Percentiles rank a stretch among this genome's conserved stretches.
Conservation (phyloP, 768 basidiomycete genomes). For the Coprinopsis cinerea region DNA sequence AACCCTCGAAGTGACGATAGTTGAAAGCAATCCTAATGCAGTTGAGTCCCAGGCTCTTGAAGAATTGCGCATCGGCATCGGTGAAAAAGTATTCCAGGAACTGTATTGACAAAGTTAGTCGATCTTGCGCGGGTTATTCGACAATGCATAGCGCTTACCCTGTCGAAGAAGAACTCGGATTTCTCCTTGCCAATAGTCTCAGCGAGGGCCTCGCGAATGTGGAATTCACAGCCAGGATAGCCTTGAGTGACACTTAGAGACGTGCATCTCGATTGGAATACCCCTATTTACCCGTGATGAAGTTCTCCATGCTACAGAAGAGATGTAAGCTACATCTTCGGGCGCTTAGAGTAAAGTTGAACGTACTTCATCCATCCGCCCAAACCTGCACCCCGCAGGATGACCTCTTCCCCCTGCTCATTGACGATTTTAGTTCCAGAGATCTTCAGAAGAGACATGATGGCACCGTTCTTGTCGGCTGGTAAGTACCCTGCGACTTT, state of each 20-base stretch:
- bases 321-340: background rate
- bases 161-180: constrained; percentile 77
- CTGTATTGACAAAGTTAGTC: constrained; percentile 25
- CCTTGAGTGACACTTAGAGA: constrained; percentile 27
- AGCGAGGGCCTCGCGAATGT: constrained; percentile 64
- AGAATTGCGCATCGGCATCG: constrained; percentile 68
- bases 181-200: constrained; percentile 60
- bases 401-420: constrained; percentile 46
- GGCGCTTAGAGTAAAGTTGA: constrained; percentile 18
- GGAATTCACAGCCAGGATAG: constrained; percentile 79
- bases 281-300: constrained; percentile 47
- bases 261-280: too few relatives aligned
- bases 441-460: constrained; percentile 50
- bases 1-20: constrained; percentile 66
- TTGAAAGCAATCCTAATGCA: constrained; percentile 72
- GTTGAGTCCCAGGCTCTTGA: constrained; percentile 73
- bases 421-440: constrained; percentile 57
- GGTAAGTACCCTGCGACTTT: background rate
- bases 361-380: constrained; percentile 78
- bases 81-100: constrained; percentile 81
- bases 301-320: constrained; percentile 62
- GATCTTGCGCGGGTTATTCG: too few relatives aligned
- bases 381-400: constrained; percentile 66
- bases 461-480: background rate
- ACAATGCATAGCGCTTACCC: too few relatives aligned